These are phyloP conservation scores for Cladosporium colombiae DNA, from an alignment of 2,329 filamentous ascomycete genomes.

Conservation along the genomic window DNA sequence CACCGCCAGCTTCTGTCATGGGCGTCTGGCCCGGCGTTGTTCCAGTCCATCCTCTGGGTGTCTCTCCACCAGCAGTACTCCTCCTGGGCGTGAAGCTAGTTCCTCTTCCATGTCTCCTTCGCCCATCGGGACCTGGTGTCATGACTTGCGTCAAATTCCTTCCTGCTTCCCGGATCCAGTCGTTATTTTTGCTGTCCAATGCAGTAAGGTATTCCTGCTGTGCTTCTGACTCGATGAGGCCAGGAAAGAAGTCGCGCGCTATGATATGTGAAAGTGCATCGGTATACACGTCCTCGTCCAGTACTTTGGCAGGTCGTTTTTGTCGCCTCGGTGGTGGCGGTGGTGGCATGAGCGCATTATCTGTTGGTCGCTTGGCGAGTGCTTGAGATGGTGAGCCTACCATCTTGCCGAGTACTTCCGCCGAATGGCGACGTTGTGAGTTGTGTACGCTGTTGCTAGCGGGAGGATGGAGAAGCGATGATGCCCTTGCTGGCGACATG, in stretches of 20 bases:
- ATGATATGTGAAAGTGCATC: slow-evolving; percentile 91
- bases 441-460: neutral
- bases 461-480: neutral
- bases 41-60: slow-evolving; percentile 57
- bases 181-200: slow-evolving; percentile 77
- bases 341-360: slow-evolving; percentile 83
- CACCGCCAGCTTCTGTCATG: slow-evolving; percentile 32
- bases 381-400: slow-evolving; percentile 43
- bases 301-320: slow-evolving; percentile 81
- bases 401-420: slow-evolving; percentile 29
- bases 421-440: neutral
- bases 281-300: slow-evolving; percentile 94
- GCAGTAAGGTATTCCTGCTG: slow-evolving; percentile 93
- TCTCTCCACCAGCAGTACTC: slow-evolving; percentile 25
- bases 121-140: slow-evolving; percentile 67
- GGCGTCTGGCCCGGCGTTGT: slow-evolving; percentile 68
- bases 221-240: slow-evolving; percentile 78
- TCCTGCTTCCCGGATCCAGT: slow-evolving; percentile 83
- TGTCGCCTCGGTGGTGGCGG: slow-evolving; percentile 87
- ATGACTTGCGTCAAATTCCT: slow-evolving; percentile 67
- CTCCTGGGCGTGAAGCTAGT: slow-evolving; percentile 39
- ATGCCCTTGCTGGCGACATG: neutral
- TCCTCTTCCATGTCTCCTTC: slow-evolving; percentile 41
- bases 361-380: slow-evolving; percentile 65
- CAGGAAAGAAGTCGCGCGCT: slow-evolving; percentile 93